These are phyloP conservation scores for Physcomitrium patens DNA, from an alignment of 225 moss, liverwort and hornwort genomes.

Conservation along the genomic window DNA sequence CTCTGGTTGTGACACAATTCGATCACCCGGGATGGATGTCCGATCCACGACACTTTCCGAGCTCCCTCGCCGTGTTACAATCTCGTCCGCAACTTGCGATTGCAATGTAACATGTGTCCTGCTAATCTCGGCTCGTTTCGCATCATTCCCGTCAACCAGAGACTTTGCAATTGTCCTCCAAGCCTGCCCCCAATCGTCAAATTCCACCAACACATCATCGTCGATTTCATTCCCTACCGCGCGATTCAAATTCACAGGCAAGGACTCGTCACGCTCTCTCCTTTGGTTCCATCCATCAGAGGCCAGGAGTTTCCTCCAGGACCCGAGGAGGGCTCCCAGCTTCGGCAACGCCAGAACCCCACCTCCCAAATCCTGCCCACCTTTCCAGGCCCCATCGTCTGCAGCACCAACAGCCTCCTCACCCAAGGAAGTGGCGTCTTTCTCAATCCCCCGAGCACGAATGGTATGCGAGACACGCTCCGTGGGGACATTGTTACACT, in stretches of 20 bases:
- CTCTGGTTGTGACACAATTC: constrained; percentile 22
- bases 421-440: background rate
- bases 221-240: constrained; percentile 10
- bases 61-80: constrained; percentile 17
- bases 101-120: constrained; percentile 8
- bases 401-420: constrained; percentile 9
- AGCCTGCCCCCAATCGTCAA: constrained; percentile 52
- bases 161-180: constrained; percentile 42
- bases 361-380: background rate
- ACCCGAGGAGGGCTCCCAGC: constrained; percentile 28
- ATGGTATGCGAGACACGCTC: constrained; percentile 65
- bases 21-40: constrained; percentile 24
- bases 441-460: constrained; percentile 46
- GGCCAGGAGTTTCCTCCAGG: constrained; percentile 31
- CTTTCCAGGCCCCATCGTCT: background rate
- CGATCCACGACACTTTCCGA: constrained; percentile 20
- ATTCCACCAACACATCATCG: constrained; percentile 46
- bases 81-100: constrained; percentile 6
- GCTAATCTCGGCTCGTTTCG: constrained; percentile 6
- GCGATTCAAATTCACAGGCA: background rate
- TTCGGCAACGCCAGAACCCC: background rate
- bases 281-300: constrained; percentile 20
- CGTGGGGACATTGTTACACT: constrained; percentile 89
- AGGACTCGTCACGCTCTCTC: constrained; percentile 15
- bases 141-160: constrained; percentile 23